phyloP scores from a whole-genome alignment of 192 early-diverging fungal species.

The Coemansia sp. region DNA sequence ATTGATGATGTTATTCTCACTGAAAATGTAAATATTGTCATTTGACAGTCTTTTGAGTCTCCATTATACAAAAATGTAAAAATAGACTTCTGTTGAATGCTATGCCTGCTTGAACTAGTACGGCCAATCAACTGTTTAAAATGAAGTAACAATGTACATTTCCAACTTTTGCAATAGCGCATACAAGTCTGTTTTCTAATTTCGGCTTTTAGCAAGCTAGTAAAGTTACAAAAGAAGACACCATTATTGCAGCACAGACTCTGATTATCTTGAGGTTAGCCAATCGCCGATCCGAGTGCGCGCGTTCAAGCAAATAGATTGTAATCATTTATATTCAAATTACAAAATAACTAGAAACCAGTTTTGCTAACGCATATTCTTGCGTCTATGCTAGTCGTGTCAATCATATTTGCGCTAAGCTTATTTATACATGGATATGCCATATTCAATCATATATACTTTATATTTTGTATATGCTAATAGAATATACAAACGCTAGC shows the following conservation, averaged over 20 bases:
- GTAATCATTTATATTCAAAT: not conserved
- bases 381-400: not conserved
- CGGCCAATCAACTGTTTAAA: not conserved
- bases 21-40: not conserved
- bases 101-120: not conserved
- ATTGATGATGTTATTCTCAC: not conserved
- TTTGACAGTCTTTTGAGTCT: not conserved
- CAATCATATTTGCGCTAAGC: not conserved
- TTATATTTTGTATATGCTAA: not conserved
- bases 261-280: not conserved
- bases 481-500: not conserved
- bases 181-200: not conserved
- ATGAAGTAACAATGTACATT: not conserved
- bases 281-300: not conserved
- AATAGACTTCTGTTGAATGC: not conserved
- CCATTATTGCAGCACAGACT: not conserved
- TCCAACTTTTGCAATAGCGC: not conserved
- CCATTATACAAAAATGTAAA: slow-evolving; percentile 1
- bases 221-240: not conserved
- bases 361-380: not conserved
- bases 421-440: not conserved
- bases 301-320: not conserved
- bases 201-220: not conserved
- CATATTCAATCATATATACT: not conserved
- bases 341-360: not conserved